Evolutionary conservation across 2,329 filamentous ascomycete species (phyloP), one percentile per base, ranked within the genome.

Genomic region (Chalaropsis thielavioides): DNA sequence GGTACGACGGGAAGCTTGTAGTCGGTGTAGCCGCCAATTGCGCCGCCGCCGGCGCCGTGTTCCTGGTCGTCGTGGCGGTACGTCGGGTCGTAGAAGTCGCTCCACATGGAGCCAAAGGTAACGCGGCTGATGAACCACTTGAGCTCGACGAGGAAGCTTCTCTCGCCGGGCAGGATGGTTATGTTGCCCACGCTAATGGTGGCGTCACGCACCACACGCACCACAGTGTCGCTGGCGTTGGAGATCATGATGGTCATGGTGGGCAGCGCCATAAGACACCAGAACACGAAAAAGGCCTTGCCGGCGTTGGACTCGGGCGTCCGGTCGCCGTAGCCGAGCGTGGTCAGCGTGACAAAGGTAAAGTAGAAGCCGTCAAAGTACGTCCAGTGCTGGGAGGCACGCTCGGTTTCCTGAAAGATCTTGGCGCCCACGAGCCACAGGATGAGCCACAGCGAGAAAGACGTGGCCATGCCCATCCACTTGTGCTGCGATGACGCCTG

Each of bases 321-420:
- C 4, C 87, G 74, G 69, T 95, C 90, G 2, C 92, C 92, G 70
- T 95, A 96, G 0, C 92, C 92, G 44, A 96, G 89, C 0, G 92
- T 96, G 1, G 91, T 79, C 27, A 96, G 81, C 2, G 86, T 87
- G 41, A 90, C 84, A 73, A 94, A 96, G 69, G 86, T 85, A 72
- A 96, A 95, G 74, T 96, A 96, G 54, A 96, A 79, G 0, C 85
- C 82, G 65, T 91, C 78, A 69, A 92, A 96, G 71, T 95, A 96
- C 0, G 75, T 79, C 83, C 90, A 86, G 2, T 72, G 68, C 69
- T 86, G 83, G 62, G 83, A 83, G 0, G 72, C 71, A 17, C 71
- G 65, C 71, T 86, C 83, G 63, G 74, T 77, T 11, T 71, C 71
- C 70, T 80, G 75, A 68, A 96, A 96, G 10, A 94, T 81, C 15